Evolutionary conservation across 306 rosid genomes (phyloP), one percentile per base, ranked within the genome.

Genomic region (Malus asiatica): DNA sequence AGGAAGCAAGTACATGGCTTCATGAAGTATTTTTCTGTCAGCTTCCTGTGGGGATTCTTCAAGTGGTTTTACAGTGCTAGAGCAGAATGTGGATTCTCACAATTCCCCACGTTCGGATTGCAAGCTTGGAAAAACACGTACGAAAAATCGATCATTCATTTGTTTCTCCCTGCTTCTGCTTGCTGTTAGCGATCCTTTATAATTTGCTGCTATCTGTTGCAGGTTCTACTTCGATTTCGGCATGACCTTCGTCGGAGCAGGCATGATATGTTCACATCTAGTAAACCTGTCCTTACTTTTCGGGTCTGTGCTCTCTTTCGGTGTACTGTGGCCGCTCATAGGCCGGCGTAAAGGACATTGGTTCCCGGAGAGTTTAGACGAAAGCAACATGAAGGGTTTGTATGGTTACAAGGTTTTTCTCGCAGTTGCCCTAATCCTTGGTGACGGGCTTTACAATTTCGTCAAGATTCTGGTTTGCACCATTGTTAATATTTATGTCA

Each of bases 371-470:
- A 83, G 91, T 45, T 86, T 88, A 70, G 81, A 81, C 69, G 98
- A 92, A 78, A 83, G 81, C 78, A 86, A 89, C 77, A 95, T 95
- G 98, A 95, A 90, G 81, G 91, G 97, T 46, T 80, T 92, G 58
- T 95, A 87, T 20, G 97, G 98, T 60, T 95, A 95, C 59, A 95
- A 95, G 96, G 96, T 88, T 75, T 93, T 93, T 78, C 71, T 93
- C 4, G 88, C 93, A 8, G 93, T 93, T 44, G 86, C 97, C 83
- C 84, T 93, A 10, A 93, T 93, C 81, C 85, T 91, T 7, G 98
- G 98, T 16, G 97, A 89, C 78, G 98, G 98, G 12, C 79, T 93
- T 62, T 91, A 93, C 89, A 93, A 69, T 72, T 93, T 93, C 70
- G 57, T 79, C 83, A 93, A 93, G 87, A 32, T 91, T 73, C 52